These are phyloP conservation scores for Solanum pennellii DNA, from an alignment of 257 asterid genomes.

Conservation along the genomic window DNA sequence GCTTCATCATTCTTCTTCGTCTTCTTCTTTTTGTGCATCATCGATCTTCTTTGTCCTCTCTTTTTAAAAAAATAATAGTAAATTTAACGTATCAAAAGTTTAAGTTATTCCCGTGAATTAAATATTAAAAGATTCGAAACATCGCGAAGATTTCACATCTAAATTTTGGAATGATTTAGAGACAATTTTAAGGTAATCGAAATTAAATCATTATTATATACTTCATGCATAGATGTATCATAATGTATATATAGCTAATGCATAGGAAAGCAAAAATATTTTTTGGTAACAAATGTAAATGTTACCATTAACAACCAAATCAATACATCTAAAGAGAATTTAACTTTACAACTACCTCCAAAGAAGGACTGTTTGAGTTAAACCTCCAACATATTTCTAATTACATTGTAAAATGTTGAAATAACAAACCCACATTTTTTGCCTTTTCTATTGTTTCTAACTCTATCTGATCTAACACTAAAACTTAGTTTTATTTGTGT, in stretches of 20 bases:
- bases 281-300: neutral
- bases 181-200: neutral
- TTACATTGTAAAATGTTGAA: too few species aligned
- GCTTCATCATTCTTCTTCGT: too few species aligned
- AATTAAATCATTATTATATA: neutral
- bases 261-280: neutral
- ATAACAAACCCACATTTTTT: too few species aligned
- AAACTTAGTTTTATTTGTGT: too few species aligned
- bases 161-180: neutral
- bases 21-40: neutral
- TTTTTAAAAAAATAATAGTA: too few species aligned
- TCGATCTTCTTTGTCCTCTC: neutral
- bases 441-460: neutral
- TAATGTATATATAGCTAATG: neutral
- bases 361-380: neutral
- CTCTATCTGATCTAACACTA: neutral
- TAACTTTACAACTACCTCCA: neutral
- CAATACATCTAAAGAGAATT: too few species aligned
- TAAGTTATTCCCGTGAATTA: neutral
- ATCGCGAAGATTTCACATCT: neutral
- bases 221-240: neutral
- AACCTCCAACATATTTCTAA: neutral
- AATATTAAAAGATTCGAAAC: neutral
- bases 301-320: neutral
- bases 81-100: neutral